Conservation (phyloP, 805 yeast species). For the Pichia eremophila region DNA sequence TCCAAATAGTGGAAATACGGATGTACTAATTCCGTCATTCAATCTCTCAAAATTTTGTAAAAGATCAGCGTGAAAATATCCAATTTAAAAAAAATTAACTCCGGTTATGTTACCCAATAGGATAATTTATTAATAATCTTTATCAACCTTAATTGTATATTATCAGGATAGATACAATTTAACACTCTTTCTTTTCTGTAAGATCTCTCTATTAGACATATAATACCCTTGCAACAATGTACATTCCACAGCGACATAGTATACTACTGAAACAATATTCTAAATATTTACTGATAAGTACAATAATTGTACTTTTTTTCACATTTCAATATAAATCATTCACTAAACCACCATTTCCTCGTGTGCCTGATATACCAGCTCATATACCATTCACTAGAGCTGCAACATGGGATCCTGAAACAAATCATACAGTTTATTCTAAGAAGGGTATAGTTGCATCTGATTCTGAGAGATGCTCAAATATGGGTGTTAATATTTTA, state of each 20-base stretch:
- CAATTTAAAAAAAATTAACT: no score
- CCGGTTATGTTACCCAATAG: no score
- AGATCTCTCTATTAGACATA: no score
- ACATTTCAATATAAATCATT: not conserved
- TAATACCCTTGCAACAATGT: conserved; percentile 1
- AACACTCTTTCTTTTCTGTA: no score
- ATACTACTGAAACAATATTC: not conserved
- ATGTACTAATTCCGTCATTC: no score
- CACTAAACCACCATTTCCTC: conserved; percentile 8
- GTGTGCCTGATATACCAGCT: conserved; percentile 17
- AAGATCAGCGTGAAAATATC: no score
- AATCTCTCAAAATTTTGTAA: no score
- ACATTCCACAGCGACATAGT: conserved; percentile 3
- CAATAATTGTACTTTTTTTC: not conserved
- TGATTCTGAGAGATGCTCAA: conserved; percentile 56
- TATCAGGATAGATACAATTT: no score
- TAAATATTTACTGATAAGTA: not conserved
- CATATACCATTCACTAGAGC: conserved; percentile 22
- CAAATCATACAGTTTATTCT: conserved; percentile 31
- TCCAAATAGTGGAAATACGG: no score
- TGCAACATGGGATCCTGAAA: conserved; percentile 37
- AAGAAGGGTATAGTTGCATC: conserved; percentile 54
- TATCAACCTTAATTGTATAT: no score
- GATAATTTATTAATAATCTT: no score
- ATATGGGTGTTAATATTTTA: conserved; percentile 50